These are phyloP conservation scores for Phytophthora ohioensis DNA, from an alignment of 352 stramenopile genomes.

Conservation along the genomic window DNA sequence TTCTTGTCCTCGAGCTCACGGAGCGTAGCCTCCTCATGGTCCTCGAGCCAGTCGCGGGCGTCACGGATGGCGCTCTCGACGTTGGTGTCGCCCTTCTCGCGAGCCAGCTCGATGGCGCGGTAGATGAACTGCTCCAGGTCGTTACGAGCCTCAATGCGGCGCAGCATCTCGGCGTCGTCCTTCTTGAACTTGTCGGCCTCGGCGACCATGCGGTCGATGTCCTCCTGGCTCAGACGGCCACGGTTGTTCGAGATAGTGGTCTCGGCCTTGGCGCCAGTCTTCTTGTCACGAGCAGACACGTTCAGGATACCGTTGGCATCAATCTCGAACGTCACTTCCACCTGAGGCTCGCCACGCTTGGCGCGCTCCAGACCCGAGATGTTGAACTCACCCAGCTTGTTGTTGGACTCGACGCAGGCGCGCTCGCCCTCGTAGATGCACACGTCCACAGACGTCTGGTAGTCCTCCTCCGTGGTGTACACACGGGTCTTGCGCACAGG, in stretches of 20 bases:
- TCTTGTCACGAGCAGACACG: conserved; percentile 90
- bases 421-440: conserved; percentile 92
- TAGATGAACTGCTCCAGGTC: conserved; percentile 80
- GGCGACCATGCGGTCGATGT: conserved; percentile 78
- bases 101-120: conserved; percentile 70
- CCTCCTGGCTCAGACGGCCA: conserved; percentile 71
- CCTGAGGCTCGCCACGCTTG: conserved; percentile 90
- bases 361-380: conserved; percentile 90
- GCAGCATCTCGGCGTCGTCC: conserved; percentile 74
- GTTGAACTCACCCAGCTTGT: conserved; percentile 94
- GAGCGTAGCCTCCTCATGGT: conserved; percentile 88
- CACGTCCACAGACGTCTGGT: conserved; percentile 89
- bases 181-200: conserved; percentile 83
- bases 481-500: conserved; percentile 85
- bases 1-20: conserved; percentile 97
- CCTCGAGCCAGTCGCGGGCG: conserved; percentile 89
- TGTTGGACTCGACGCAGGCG: conserved; percentile 91
- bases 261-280: conserved; percentile 70
- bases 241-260: conserved; percentile 83
- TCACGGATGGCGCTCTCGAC: conserved; percentile 87
- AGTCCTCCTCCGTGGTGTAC: conserved; percentile 77
- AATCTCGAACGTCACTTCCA: conserved; percentile 92
- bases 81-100: conserved; percentile 74
- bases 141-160: conserved; percentile 75
- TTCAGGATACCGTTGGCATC: conserved; percentile 94